Evolutionary conservation across 2,329 filamentous ascomycete genomes (phyloP), one percentile per base, ranked within the genome.

Genomic region (Leptosphaerulina australis): DNA sequence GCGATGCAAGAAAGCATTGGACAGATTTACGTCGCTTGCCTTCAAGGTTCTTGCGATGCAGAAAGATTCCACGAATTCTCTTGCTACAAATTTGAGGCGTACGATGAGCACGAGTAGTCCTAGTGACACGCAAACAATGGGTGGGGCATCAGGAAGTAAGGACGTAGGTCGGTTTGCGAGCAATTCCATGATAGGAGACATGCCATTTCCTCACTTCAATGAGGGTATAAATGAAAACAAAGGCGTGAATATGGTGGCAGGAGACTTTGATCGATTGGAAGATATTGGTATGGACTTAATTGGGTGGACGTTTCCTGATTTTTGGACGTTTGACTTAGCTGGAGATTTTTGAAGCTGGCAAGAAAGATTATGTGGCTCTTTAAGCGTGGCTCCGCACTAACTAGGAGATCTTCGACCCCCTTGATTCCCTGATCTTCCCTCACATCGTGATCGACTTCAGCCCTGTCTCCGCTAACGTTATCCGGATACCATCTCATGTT

Each of bases 311-410:
- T 70, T 68, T 31, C 64, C 68, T 0, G 69, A 71, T 36, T 71
- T 71, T 51, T 71, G 68, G 69, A 59, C 56, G 2, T 72, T 70
- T 43, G 68, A 71, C 35, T 50, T 72, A 4, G 63, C 59, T 28
- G 68, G 62, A 5, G 64, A 67, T 9, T 66, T 67, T 28, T 71
- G 22, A 33, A n/a, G n/a, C n/a, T n/a, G n/a, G n/a, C n/a, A n/a
- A n/a, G n/a, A n/a, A n/a, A n/a, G n/a, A n/a, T n/a, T n/a, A n/a
- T n/a, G n/a, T n/a, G n/a, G n/a, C n/a, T n/a, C n/a, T n/a, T n/a
- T n/a, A n/a, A n/a, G n/a, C n/a, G n/a, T n/a, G n/a, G n/a, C n/a
- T n/a, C n/a, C n/a, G n/a, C n/a, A n/a, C n/a, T n/a, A n/a, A n/a
- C n/a, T n/a, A n/a, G n/a, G n/a, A n/a, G n/a, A n/a, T n/a, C n/a